These are phyloP conservation scores for Wickerhamomyces sp. DNA, from an alignment of 1,139 yeast species.

Conservation along the genomic window DNA sequence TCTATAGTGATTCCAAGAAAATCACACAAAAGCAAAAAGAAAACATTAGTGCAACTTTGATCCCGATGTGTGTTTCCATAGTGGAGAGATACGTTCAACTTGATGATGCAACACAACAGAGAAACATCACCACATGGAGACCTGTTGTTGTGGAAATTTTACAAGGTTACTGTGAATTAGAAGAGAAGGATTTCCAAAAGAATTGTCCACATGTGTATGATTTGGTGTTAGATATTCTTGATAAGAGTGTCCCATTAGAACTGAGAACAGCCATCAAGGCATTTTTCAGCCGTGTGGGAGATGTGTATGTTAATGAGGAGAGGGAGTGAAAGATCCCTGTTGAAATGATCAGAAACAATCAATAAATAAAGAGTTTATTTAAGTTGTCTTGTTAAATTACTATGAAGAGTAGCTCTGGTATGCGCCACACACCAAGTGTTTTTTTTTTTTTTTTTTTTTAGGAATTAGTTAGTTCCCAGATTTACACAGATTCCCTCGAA, in stretches of 20 bases:
- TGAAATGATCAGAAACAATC: background rate
- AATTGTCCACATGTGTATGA: constrained; percentile 66
- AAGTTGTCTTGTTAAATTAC: no score
- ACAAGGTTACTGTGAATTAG: constrained; percentile 76
- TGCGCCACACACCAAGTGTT: background rate
- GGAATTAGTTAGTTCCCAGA: constrained; percentile 1
- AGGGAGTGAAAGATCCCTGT: constrained; percentile 1
- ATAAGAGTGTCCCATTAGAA: constrained; percentile 65
- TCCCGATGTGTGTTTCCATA: constrained; percentile 70
- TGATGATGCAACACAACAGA: constrained; percentile 71
- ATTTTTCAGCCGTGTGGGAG: constrained; percentile 70
- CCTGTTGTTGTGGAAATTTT: constrained; percentile 87
- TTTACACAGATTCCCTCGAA: constrained; percentile 1
- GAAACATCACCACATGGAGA: constrained; percentile 80
- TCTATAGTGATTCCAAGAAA: constrained; percentile 59
- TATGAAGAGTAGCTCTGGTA: background rate
- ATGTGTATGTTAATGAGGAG: constrained; percentile 35
- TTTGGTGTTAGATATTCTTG: constrained; percentile 59
- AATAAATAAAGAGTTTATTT: background rate
- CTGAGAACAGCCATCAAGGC: constrained; percentile 62
- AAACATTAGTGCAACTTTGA: constrained; percentile 33
- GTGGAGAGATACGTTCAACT: constrained; percentile 65
- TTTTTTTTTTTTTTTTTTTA: no score
- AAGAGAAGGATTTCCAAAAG: constrained; percentile 64
- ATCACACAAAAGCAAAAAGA: constrained; percentile 33